These are phyloP conservation scores for Cystobasidium ongulense DNA, from an alignment of 768 basidiomycete species.

Conservation along the genomic window DNA sequence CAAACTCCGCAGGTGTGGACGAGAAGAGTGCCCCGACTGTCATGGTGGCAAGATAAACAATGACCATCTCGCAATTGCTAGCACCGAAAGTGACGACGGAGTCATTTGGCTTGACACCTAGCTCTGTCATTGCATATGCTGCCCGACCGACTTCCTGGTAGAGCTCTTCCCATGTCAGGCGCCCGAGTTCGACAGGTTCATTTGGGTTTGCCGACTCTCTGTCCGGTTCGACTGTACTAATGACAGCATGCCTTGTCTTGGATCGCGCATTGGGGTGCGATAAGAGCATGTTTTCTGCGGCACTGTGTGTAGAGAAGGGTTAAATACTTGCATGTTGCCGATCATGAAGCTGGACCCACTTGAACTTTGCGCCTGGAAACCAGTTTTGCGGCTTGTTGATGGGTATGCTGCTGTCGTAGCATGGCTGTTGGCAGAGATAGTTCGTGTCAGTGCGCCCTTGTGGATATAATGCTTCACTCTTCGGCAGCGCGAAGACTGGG, in stretches of 20 bases:
- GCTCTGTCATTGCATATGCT: not conserved
- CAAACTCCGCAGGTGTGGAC: constrained; percentile 15
- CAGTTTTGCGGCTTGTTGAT: constrained; percentile 14
- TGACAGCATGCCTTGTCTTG: not conserved
- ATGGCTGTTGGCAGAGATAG: not conserved
- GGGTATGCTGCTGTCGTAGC: not conserved
- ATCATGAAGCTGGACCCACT: not conserved
- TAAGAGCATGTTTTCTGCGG: constrained; percentile 2
- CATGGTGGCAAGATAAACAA: constrained; percentile 10
- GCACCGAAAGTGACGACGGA: constrained; percentile 20
- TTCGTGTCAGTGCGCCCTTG: not conserved
- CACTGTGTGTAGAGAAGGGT: not conserved
- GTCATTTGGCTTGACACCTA: constrained; percentile 11
- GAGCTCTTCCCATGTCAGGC: constrained; percentile 12
- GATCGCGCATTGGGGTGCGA: constrained; percentile 9
- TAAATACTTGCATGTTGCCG: too few species aligned
- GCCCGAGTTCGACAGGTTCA: constrained; percentile 3
- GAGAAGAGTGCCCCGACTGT: constrained; percentile 11
- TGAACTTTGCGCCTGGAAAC: constrained; percentile 17
- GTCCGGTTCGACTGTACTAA: constrained; percentile 11
- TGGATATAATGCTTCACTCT: not conserved
- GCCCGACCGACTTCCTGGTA: constrained; percentile 17
- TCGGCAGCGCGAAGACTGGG: too few species aligned
- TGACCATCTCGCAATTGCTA: constrained; percentile 14
- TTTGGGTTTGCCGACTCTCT: not conserved